Conservation (phyloP, 116 monocot genomes). For the Cymodocea nodosa region DNA sequence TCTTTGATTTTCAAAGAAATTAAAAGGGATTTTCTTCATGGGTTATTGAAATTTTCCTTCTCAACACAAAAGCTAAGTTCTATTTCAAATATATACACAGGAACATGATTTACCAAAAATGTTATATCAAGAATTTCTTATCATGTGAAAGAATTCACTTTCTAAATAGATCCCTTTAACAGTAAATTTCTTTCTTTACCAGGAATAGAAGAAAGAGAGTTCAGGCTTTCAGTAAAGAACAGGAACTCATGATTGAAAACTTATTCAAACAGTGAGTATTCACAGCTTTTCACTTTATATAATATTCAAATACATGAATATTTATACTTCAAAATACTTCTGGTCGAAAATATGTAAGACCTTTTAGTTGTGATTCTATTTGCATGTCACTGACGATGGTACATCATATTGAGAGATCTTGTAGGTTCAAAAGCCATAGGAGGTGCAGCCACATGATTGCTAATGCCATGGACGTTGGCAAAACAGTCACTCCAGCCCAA, state of each 20-base stretch:
- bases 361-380: too few relatives aligned
- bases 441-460: slow-evolving; percentile 65
- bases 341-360: too few relatives aligned
- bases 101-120: too few relatives aligned
- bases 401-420: not conserved
- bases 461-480: slow-evolving; percentile 24
- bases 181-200: not conserved
- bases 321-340: too few relatives aligned
- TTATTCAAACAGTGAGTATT: slow-evolving; percentile 44
- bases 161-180: too few relatives aligned
- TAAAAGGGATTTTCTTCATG: too few relatives aligned
- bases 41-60: too few relatives aligned
- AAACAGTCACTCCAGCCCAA: slow-evolving; percentile 19
- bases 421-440: slow-evolving; percentile 47
- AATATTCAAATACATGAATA: not conserved
- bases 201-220: slow-evolving; percentile 40
- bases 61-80: too few relatives aligned
- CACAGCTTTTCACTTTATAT: not conserved
- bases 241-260: slow-evolving; percentile 39
- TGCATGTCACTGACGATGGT: not conserved
- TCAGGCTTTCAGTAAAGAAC: slow-evolving; percentile 40
- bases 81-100: too few relatives aligned
- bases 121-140: too few relatives aligned
- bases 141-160: too few relatives aligned
- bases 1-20: too few relatives aligned